Evolutionary conservation across 2,329 filamentous ascomycete species (phyloP).

Genomic region (Arthrobotrys conoides): DNA sequence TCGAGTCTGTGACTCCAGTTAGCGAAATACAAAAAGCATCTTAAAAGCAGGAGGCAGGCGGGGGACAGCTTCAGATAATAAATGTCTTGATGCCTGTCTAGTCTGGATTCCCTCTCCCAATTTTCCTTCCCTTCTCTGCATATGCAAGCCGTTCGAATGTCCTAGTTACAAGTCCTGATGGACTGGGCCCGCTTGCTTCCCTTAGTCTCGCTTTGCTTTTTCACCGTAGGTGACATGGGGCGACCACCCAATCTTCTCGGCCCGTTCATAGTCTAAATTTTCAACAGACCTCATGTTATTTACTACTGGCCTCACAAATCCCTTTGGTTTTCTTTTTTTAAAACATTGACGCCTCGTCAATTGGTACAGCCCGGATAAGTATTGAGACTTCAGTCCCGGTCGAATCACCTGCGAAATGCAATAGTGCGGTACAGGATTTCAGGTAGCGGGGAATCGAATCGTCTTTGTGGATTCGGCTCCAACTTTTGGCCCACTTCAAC

Average conservation of each 20-base stretch:
- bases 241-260: constrained; percentile 61
- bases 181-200: constrained; percentile 56
- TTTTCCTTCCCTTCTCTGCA: constrained; percentile 57
- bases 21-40: constrained; percentile 47
- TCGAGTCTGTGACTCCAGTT: constrained; percentile 30
- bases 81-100: constrained; percentile 55
- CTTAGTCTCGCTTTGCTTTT: constrained; percentile 57
- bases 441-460: constrained; percentile 51
- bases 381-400: constrained; percentile 51
- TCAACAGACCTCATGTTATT: constrained; percentile 54
- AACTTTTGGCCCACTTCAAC: constrained; percentile 57
- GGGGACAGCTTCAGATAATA: constrained; percentile 60
- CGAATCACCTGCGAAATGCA: constrained; percentile 45
- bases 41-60: constrained; percentile 49
- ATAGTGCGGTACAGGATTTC: constrained; percentile 39
- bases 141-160: constrained; percentile 47
- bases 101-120: constrained; percentile 37
- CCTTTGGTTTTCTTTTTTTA: constrained; percentile 30
- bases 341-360: constrained; percentile 42
- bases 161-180: constrained; percentile 45
- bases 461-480: constrained; percentile 52
- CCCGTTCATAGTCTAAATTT: constrained; percentile 61
- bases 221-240: constrained; percentile 55
- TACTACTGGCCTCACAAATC: constrained; percentile 32
- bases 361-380: constrained; percentile 53